Base-by-base conservation (phyloP, 2,329 filamentous ascomycete species). In the Calcarisporium arbuscula region DNA sequence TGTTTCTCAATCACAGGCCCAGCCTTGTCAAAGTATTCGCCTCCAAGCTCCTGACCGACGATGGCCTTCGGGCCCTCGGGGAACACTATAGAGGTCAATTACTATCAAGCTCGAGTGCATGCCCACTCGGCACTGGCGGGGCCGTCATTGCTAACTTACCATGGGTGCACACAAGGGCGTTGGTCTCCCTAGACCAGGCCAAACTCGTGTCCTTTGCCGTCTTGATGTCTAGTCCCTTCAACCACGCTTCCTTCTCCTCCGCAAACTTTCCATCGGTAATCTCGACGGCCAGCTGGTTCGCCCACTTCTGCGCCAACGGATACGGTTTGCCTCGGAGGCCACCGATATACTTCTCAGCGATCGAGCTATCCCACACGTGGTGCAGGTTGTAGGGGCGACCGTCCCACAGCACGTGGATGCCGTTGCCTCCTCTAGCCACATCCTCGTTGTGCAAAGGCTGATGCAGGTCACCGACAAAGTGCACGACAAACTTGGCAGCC, bases 381-480 rank as follows among this genome's bases (percentile, higher is more conserved):
- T 87, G 83, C 27, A 87, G 66, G 51, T 87, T 87, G 36, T 73
- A 67, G 19, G 64, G 56, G 19, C 57, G 54, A 4, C 68, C 69
- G 18, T 77, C 64, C 59, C 79, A 87, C 12, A 60, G 62, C 2
- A 87, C 82, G 11, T 65, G 55, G 46, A 87, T 82, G 9, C 71
- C 70, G 46, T 87, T 88, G 1, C 82, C 82, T 35, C 83, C 83
- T 16, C 68, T 61, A 3, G 68, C 65, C 6, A 80, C 70, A 36
- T 80, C 67, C 56, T 83, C 79, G 35, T 72, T 73, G 54, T 83
- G 79, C 38, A 83, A 62, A 19, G 79, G 79, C 59, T 83, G 77
- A 55, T 84, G 79, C 40, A 83, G 73, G 54, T 85, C 82, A 35
- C 78, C 77, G 35, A 85, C 58, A 51, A 85, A 85, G 57, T 85